Evolutionary conservation across 192 early-diverging fungal species (phyloP).

Genomic region (Coemansia sp.): DNA sequence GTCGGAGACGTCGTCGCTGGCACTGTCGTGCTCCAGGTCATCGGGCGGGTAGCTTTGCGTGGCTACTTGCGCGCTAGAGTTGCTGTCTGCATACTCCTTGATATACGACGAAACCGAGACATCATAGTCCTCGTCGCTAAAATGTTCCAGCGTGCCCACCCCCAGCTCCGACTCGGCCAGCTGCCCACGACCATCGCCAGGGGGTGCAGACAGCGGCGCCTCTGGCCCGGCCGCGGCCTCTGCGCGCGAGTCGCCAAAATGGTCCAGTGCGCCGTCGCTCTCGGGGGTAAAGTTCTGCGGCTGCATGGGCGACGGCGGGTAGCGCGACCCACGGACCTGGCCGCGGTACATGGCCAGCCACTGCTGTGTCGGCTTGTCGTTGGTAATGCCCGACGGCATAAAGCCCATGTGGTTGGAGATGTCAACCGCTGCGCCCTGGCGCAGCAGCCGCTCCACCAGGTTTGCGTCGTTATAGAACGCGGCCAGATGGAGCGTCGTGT

Average conservation of each 20-base stretch:
- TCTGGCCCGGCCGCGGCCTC: neutral
- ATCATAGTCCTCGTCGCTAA: slow-evolving; percentile 34
- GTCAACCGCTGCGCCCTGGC: slow-evolving; percentile 46
- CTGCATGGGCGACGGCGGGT: slow-evolving; percentile 17
- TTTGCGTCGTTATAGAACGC: slow-evolving; percentile 50
- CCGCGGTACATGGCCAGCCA: slow-evolving; percentile 47
- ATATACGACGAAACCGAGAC: slow-evolving; percentile 34
- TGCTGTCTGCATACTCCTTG: slow-evolving; percentile 27
- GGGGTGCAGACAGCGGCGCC: neutral
- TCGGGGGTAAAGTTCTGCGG: slow-evolving; percentile 7
- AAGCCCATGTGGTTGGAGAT: slow-evolving; percentile 48
- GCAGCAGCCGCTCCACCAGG: slow-evolving; percentile 43
- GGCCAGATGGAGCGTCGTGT: slow-evolving; percentile 49
- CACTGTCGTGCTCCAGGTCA: neutral
- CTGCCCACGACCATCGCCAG: neutral
- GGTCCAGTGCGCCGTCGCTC: slow-evolving; percentile 6
- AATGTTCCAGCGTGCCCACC: slow-evolving; percentile 16
- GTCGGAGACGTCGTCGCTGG: slow-evolving; percentile 4
- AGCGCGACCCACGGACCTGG: slow-evolving; percentile 37
- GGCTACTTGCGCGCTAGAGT: neutral
- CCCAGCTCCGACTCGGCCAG: slow-evolving; percentile 15
- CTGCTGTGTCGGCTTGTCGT: slow-evolving; percentile 44
- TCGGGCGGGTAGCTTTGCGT: neutral
- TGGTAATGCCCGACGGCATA: slow-evolving; percentile 38
- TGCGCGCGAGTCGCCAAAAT: slow-evolving; percentile 1